Percentiles rank a stretch among this genome's conserved stretches.
Conservation (phyloP, 495 filamentous ascomycete genomes). For the Trichoderma orchidacearum region DNA sequence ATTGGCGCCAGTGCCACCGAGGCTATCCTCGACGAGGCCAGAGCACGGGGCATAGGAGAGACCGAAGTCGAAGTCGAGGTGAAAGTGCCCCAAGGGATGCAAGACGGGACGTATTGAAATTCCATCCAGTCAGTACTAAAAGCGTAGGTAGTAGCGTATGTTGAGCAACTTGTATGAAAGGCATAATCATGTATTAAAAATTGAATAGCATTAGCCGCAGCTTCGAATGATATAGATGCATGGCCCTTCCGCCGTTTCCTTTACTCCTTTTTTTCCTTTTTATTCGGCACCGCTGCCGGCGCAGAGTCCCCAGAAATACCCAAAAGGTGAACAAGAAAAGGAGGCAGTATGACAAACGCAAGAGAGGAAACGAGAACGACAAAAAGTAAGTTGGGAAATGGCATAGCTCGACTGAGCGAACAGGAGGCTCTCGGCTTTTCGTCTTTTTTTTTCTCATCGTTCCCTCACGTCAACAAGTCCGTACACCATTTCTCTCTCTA, state of each 20-base stretch:
- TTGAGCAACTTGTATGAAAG: no score
- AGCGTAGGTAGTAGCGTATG: no score
- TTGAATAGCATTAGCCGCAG: not conserved
- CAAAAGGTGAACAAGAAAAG: not conserved
- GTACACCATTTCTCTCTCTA: not conserved
- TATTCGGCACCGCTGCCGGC: no score
- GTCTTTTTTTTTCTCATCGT: not conserved
- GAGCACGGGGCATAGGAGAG: constrained; percentile 27
- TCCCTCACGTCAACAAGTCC: not conserved
- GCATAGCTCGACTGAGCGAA: not conserved
- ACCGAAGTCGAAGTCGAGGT: not conserved
- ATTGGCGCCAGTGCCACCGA: constrained; percentile 42
- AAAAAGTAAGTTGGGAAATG: no score
- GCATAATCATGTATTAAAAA: not conserved
- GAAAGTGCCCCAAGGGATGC: not conserved
- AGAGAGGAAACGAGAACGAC: not conserved
- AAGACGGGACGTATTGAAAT: not conserved
- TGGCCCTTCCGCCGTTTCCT: not conserved
- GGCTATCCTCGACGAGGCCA: constrained; percentile 40
- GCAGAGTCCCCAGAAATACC: not conserved
- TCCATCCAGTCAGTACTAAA: not conserved
- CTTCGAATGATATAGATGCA: not conserved
- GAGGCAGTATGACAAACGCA: no score
- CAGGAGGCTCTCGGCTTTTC: not conserved
- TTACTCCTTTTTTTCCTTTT: not conserved